Evolutionary conservation across 306 rosid genomes (phyloP).

Genomic region (Quercus berberidifolia): DNA sequence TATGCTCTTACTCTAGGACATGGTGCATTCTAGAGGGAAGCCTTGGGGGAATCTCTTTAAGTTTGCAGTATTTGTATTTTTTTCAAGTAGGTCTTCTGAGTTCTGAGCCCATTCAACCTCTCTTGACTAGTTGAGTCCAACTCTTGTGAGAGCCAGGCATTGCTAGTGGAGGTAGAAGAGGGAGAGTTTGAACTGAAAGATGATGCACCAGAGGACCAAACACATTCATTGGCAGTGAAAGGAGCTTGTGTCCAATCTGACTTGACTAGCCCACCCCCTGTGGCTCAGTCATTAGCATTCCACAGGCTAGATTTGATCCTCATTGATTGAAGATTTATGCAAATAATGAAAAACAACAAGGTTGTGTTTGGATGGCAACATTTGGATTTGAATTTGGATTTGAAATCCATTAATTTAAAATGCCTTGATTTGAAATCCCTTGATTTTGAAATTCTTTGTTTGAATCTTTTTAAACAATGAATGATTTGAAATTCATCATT

Average conservation of each 20-base stretch:
- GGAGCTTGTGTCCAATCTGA: constrained; percentile 64
- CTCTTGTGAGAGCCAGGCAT: too few relatives aligned
- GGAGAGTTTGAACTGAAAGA: constrained; percentile 41
- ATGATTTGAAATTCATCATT: too few relatives aligned
- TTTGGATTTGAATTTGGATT: too few relatives aligned
- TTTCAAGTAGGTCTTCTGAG: constrained; percentile 35
- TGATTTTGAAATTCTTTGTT: too few relatives aligned
- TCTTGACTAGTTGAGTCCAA: too few relatives aligned
- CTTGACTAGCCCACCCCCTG: constrained; percentile 68
- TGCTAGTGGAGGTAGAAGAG: too few relatives aligned
- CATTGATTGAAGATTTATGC: constrained; percentile 48
- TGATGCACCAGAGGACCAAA: constrained; percentile 37
- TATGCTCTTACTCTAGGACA: not conserved
- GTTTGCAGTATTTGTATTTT: constrained; percentile 55
- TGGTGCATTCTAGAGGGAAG: constrained; percentile 49
- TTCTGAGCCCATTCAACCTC: too few relatives aligned
- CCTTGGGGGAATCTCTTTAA: constrained; percentile 46
- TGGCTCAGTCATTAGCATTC: constrained; percentile 89
- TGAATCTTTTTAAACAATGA: too few relatives aligned
- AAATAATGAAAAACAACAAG: too few relatives aligned
- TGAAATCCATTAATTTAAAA: too few relatives aligned
- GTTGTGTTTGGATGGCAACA: too few relatives aligned
- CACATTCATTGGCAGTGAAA: constrained; percentile 43
- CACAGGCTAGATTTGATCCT: constrained; percentile 57
- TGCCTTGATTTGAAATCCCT: too few relatives aligned